Base-by-base conservation (phyloP, 768 basidiomycete species). In the Glaciozyma martinii region DNA sequence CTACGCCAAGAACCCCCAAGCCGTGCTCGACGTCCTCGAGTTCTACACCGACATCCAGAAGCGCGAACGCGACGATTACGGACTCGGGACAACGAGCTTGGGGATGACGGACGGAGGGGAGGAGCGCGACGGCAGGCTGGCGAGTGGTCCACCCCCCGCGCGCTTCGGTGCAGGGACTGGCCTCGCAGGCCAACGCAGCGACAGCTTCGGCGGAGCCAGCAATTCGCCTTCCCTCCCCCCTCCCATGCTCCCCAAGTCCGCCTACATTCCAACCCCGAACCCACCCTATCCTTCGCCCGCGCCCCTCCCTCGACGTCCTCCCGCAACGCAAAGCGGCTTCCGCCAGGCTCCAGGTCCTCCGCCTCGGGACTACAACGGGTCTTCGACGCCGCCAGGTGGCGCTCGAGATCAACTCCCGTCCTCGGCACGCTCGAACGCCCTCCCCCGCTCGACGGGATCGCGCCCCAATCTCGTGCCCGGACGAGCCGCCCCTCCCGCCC, bases 1-100 rank as follows among this genome's bases (percentile, higher is more conserved):
- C 77, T 95, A 97, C 63, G 91, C 89, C 7, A 89, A 88, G 75
- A 88, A 99, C 74, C 94, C 94, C 0, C 94, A 98, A 74, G 94
- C 94, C 2, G 94, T 99, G 19, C 82, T 98, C 23, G 94, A 97
- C 66, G 94, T 95, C 1, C 85, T 99, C 66, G 93, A 98, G 75
- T 99, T 98, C 79, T 99, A 97, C 77, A 97, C 93, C 18, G 91
- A 94, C 76, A 89, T 90, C 72, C 90, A 94, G 80, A 94, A 92
- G 75, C 88, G 90, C n/a, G 90, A 94, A 76, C 77, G 86, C 73
- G 90, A 92, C 72, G 77, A 76, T 21, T 77, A 72, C 50, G 84
- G 85, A 50, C 37, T 70, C 15, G 65, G 67, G 2, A 46, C 60
- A 15, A 42, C 67, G 16, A 67, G 60, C 12, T 46, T 68, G 46